Percentiles rank a stretch among this genome's conserved stretches.
Evolutionary conservation across 129 eudicot species (phyloP).

Genomic region (Logfia minima): DNA sequence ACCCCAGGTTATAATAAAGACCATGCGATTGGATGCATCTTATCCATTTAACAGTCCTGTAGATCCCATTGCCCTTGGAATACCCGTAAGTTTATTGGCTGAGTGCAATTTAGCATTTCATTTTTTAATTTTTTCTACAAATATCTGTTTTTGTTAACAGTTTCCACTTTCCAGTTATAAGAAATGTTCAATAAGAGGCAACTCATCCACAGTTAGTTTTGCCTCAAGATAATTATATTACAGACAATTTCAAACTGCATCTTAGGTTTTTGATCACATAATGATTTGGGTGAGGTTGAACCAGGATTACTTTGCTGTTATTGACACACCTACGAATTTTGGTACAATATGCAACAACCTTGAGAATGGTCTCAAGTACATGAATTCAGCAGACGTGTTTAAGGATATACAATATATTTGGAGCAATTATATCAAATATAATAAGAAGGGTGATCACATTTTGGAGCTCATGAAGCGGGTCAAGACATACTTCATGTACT

Average conservation of each 20-base stretch:
- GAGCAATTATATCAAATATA: slow-evolving; percentile 68
- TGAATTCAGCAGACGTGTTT: slow-evolving; percentile 61
- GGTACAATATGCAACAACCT: slow-evolving; percentile 73
- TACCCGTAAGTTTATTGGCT: slow-evolving; percentile 54
- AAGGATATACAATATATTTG: slow-evolving; percentile 68
- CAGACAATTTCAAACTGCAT: neutral
- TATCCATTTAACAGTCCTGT: slow-evolving; percentile 79
- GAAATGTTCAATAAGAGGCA: neutral
- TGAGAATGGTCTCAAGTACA: slow-evolving; percentile 70
- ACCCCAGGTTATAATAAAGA: neutral
- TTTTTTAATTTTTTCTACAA: neutral
- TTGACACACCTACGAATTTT: slow-evolving; percentile 84
- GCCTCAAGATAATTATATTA: neutral
- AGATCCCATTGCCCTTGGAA: slow-evolving; percentile 62
- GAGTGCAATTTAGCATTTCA: neutral
- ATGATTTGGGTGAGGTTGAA: slow-evolving; percentile 7
- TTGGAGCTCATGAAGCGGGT: slow-evolving; percentile 72
- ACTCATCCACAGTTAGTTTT: neutral
- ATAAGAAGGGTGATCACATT: slow-evolving; percentile 65
- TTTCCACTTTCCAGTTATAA: neutral
- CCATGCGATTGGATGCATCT: slow-evolving; percentile 41
- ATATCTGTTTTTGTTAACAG: neutral
- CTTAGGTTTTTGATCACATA: neutral
- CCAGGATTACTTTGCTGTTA: slow-evolving; percentile 78
- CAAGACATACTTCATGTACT: slow-evolving; percentile 51